Evolutionary conservation across 306 rosid genomes (phyloP), one percentile per base, ranked within the genome.

Genomic region (Notholithocarpus densiflorus): DNA sequence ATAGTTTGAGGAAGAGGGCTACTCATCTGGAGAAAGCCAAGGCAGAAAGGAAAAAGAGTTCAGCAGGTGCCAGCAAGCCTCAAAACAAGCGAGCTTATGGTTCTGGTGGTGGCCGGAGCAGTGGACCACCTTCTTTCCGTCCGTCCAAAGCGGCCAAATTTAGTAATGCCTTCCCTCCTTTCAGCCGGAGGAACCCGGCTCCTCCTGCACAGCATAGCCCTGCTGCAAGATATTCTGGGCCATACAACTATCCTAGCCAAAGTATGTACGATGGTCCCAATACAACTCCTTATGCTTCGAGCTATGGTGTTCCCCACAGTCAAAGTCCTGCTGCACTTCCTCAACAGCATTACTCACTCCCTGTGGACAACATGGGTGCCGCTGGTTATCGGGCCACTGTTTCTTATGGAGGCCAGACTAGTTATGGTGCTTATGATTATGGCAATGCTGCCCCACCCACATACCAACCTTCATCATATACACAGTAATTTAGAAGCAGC

Each of bases 181-280:
- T 82, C 52, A 81, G 72, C 71, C 79, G 91, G 78, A 86, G 93
- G 84, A 90, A 86, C 77, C 31, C 84, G 34, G 81, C 82, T 76
- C 88, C 91, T 83, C 77, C 91, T 71, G 76, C 84, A n/a, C 97
- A 79, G 62, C 89, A 77, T 73, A 89, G 96, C 76, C 91, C 96
- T 0, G 81, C 69, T 64, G 56, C 91, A 52, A 90, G 96, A 81
- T 90, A 82, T 85, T 82, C 93, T 45, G 88, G 77, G 48, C 80
- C 87, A 5, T 89, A 75, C 78, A 87, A 73, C 74, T 89, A 89
- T 73, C 90, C 90, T 27, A 76, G 81, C 82, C 92, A 86, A 59
- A 82, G 78, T n/a, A 55, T 90, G 11, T 89, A 80, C 4, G 90
- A 90, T 8, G 86, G 80, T 66, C 72, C 93, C 17, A 72, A 83